Conservation (phyloP, 2,329 filamentous ascomycete genomes). For the Fusarium newnesense region DNA sequence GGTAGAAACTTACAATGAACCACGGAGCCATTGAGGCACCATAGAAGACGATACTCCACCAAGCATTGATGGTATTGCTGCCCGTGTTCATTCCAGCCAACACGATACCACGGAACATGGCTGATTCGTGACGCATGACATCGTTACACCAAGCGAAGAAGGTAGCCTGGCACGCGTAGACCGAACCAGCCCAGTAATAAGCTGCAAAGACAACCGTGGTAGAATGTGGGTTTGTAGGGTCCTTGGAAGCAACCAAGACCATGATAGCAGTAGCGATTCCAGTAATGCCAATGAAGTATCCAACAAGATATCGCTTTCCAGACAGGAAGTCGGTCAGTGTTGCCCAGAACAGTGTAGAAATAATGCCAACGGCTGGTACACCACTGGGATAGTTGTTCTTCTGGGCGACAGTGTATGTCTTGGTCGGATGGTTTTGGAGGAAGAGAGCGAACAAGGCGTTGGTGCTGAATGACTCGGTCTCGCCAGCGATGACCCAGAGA, state of each 20-base stretch:
- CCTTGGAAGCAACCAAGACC: slow-evolving; percentile 64
- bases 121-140: slow-evolving; percentile 71
- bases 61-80: slow-evolving; percentile 75
- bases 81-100: slow-evolving; percentile 78
- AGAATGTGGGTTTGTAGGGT: slow-evolving; percentile 51
- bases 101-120: slow-evolving; percentile 71
- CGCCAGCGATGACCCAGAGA: slow-evolving; percentile 76
- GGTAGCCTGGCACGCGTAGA: slow-evolving; percentile 78
- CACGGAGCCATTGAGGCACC: slow-evolving; percentile 72
- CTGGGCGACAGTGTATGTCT: slow-evolving; percentile 57
- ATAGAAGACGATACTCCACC: slow-evolving; percentile 80
- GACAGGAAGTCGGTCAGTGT: slow-evolving; percentile 72
- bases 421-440: slow-evolving; percentile 59
- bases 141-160: slow-evolving; percentile 84
- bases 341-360: slow-evolving; percentile 75
- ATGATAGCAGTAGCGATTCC: slow-evolving; percentile 71
- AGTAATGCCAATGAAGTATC: slow-evolving; percentile 73
- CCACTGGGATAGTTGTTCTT: slow-evolving; percentile 68
- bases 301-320: slow-evolving; percentile 72
- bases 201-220: slow-evolving; percentile 69
- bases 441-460: slow-evolving; percentile 68
- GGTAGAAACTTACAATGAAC: slow-evolving; percentile 63
- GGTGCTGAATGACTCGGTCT: slow-evolving; percentile 75
- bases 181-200: slow-evolving; percentile 76
- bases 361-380: slow-evolving; percentile 65